Percentiles rank a stretch among this genome's conserved stretches.
Conservation (phyloP, 352 stramenopile genomes). For the Phytopythium cucurbitacearum region DNA sequence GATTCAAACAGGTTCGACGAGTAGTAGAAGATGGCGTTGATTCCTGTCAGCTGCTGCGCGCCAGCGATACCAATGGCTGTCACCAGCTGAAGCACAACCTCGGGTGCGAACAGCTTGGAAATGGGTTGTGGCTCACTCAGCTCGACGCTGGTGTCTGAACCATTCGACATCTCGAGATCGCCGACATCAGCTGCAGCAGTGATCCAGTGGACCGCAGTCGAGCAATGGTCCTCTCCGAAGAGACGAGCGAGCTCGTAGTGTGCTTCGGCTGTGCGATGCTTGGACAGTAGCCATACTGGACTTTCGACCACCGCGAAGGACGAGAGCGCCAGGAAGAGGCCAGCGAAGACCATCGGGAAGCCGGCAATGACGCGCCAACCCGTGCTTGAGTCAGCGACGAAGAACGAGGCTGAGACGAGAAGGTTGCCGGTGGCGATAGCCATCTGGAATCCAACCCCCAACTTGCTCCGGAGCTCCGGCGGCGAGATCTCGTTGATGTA, state of each 20-base stretch:
- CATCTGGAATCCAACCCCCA: conserved; percentile 39
- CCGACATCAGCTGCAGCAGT: conserved; percentile 11
- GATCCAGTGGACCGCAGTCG: conserved; percentile 13
- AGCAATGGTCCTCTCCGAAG: conserved; percentile 23
- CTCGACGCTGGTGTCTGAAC: not conserved
- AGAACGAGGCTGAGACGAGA: conserved; percentile 39
- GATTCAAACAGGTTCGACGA: conserved; percentile 57
- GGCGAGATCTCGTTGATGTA: conserved; percentile 43
- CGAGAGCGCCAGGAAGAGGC: conserved; percentile 20
- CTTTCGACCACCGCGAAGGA: conserved; percentile 32
- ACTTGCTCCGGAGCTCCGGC: conserved; percentile 21
- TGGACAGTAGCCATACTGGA: conserved; percentile 32
- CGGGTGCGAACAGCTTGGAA: conserved; percentile 11
- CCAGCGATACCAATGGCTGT: conserved; percentile 36
- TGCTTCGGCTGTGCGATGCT: conserved; percentile 11
- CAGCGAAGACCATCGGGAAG: conserved; percentile 23
- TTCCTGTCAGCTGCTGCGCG: conserved; percentile 49
- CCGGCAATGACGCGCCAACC: conserved; percentile 52
- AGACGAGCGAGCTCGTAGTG: conserved; percentile 17
- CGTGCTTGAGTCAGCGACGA: conserved; percentile 33
- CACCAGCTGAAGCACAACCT: conserved; percentile 35
- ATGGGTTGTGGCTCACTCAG: not conserved
- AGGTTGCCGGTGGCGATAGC: conserved; percentile 32
- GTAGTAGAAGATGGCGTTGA: conserved; percentile 77
- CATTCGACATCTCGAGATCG: conserved; percentile 17